Conservation (phyloP, 129 eudicot genomes). For the Kitagawia praeruptora region DNA sequence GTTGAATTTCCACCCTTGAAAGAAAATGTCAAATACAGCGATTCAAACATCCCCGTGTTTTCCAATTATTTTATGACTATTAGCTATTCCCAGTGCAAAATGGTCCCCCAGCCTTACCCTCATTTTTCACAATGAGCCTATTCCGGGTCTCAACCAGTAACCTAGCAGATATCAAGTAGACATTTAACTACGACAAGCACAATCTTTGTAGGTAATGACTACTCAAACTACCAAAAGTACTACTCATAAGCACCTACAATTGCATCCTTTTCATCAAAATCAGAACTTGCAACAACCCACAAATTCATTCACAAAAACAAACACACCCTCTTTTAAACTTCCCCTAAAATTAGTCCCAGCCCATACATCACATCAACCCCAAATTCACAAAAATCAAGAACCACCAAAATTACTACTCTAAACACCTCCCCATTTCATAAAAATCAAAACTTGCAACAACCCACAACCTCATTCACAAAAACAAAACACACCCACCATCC, state of each 20-base stretch:
- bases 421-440: neutral
- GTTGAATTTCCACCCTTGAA: too few species aligned
- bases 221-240: neutral
- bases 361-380: conserved; percentile 16
- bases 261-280: neutral
- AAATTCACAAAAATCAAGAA: conserved; percentile 5
- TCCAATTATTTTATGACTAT: too few species aligned
- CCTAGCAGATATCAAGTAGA: neutral
- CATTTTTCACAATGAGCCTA: too few species aligned
- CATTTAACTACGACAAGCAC: neutral
- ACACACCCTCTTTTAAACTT: neutral
- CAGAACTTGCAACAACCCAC: neutral
- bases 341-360: neutral
- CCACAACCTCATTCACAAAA: neutral
- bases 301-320: neutral
- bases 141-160: neutral
- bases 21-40: too few species aligned
- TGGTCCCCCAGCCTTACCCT: too few species aligned
- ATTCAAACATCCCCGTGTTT: too few species aligned
- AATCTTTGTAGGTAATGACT: neutral
- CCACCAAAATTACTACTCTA: neutral
- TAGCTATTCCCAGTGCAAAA: too few species aligned
- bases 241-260: neutral
- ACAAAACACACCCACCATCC: neutral
- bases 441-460: neutral